Evolutionary conservation across 1,139 yeast genomes (phyloP).

Genomic region (Casaregolazyma suthepensis): DNA sequence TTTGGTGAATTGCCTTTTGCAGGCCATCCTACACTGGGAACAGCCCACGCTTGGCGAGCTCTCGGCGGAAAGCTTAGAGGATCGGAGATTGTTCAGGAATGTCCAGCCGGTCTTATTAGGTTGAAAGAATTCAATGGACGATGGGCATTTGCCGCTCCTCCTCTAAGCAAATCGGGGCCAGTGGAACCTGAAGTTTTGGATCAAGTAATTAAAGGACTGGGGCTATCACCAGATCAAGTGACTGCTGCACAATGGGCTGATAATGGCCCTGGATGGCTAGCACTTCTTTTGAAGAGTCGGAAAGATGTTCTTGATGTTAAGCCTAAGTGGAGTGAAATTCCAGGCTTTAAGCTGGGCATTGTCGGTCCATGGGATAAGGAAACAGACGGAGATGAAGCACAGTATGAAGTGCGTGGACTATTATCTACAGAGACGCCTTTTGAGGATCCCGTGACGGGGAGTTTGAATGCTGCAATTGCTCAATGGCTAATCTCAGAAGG

Average conservation of each 20-base stretch:
- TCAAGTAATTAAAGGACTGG: neutral
- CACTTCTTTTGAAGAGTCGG: neutral
- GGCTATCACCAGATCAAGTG: neutral
- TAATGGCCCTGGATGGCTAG: neutral
- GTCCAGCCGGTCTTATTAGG: neutral
- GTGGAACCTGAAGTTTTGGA: neutral
- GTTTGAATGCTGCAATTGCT: neutral
- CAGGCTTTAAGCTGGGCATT: neutral
- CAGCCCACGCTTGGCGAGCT: neutral
- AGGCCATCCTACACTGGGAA: constrained; percentile 4
- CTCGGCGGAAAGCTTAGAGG: neutral
- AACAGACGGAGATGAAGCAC: neutral
- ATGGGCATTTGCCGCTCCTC: neutral
- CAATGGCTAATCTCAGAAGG: neutral
- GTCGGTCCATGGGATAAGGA: neutral
- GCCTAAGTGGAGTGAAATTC: neutral
- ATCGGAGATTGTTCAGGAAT: neutral
- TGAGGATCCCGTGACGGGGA: neutral
- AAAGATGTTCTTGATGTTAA: neutral
- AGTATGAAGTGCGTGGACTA: neutral
- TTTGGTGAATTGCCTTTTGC: constrained; percentile 1
- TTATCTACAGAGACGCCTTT: neutral
- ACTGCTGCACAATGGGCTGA: neutral
- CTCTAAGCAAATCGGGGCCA: neutral
- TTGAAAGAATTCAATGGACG: neutral